Percentiles rank a stretch among this genome's conserved stretches.
These are phyloP conservation scores for Musa troglodytarum DNA, from an alignment of 176 grass and related monocot species.

Conservation along the genomic window DNA sequence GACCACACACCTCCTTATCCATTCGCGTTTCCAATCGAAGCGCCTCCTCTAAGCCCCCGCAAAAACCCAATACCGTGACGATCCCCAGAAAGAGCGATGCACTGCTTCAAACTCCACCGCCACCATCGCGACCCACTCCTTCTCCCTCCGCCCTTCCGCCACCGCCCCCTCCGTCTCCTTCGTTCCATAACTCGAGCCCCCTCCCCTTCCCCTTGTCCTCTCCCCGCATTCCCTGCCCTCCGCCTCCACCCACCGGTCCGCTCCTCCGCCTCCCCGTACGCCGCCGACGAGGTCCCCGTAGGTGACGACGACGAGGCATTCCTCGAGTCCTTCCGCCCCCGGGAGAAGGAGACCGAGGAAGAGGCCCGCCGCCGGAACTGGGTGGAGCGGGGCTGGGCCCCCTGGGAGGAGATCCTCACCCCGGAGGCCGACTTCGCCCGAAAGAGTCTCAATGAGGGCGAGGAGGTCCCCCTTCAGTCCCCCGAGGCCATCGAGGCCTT, in stretches of 20 bases:
- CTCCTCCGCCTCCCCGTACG: conserved; percentile 36
- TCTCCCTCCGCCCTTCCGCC: conserved; percentile 13
- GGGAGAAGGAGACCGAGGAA: conserved; percentile 50
- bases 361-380: conserved; percentile 56
- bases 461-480: conserved; percentile 81
- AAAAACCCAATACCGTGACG: conserved; percentile 4
- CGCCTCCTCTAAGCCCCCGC: conserved; percentile 3
- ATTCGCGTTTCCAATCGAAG: background rate
- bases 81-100: conserved; percentile 16
- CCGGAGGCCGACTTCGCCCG: conserved; percentile 79
- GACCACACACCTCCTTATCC: background rate
- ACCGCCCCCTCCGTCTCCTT: conserved; percentile 2
- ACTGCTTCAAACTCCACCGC: conserved; percentile 28
- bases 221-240: background rate
- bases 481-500: conserved; percentile 80
- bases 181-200: background rate
- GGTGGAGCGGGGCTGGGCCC: conserved; percentile 79
- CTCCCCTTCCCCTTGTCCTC: background rate
- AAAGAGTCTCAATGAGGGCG: conserved; percentile 78
- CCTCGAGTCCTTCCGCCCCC: conserved; percentile 28
- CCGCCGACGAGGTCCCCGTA: conserved; percentile 39
- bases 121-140: conserved; percentile 28
- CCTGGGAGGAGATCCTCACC: conserved; percentile 78
- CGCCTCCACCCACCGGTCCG: background rate
- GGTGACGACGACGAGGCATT: conserved; percentile 39